Evolutionary conservation across 176 grass and related monocot genomes (phyloP), one percentile per base, ranked within the genome.

Genomic region (Neostapfia colusana): DNA sequence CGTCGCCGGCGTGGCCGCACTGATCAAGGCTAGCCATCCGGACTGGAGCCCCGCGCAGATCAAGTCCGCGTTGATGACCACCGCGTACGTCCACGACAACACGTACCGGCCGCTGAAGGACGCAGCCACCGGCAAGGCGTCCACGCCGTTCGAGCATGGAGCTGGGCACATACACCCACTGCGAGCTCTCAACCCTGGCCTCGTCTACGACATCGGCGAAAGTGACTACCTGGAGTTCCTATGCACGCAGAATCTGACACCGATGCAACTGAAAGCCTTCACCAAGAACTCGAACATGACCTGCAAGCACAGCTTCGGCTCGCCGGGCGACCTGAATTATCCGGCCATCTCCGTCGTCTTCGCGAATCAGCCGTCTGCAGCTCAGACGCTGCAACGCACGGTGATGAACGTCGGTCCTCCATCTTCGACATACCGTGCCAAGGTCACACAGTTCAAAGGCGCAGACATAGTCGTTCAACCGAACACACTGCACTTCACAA

Each of bases 41-140:
- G 74, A 99, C 44, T 99, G 95, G 95, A 99, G 95, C 80, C 95
- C 95, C 0, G 87, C 95, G 14, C 81, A 90, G 74, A 89, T 95
- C 40, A 95, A 99, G 79, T 99, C 92, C 2, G 95, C 95, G 45
- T 83, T 99, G 21, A 99, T 99, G 95, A 99, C 92, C 64, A 99
- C 95, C 38, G 95, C 92, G 26, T 99, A 95, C 76, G 83, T 99
- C 65, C 91, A 99, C 39, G 95, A 99, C 89, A 99, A 99, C 83
- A 85, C 95, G 50, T 89, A 86, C 87, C 24, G 31, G 7, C 54
- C 78, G 25, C 77, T 95, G 0, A 87, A 71, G 84, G 92, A 99
- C 66, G 87, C 95, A 6, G 87, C 95, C 42, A 99, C 89, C 59
- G 80, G 89, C 75, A 86, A 53, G 48, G 87, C 83, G 17, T 99